Percentiles rank a stretch among this genome's conserved stretches.
These are phyloP conservation scores for Geoglossum cookeanum DNA, from an alignment of 2,329 filamentous ascomycete species.

Conservation along the genomic window DNA sequence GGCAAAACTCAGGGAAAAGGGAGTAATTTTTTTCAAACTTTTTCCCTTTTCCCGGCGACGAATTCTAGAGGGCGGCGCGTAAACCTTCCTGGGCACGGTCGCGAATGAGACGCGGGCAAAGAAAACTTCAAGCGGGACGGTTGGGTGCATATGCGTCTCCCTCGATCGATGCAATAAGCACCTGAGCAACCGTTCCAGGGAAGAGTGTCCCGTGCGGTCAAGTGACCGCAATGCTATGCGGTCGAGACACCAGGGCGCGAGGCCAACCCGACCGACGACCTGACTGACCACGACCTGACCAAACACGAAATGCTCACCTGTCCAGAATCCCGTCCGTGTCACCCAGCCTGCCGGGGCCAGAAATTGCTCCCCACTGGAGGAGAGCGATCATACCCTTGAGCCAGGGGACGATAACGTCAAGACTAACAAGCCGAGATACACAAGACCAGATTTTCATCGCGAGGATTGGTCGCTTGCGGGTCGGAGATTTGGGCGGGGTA, in stretches of 20 bases:
- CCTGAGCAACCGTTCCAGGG: not conserved
- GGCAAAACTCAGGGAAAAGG: not conserved
- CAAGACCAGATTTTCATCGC: constrained; percentile 63
- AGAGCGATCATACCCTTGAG: constrained; percentile 56
- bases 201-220: constrained; percentile 24
- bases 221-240: constrained; percentile 42
- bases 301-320: constrained; percentile 47
- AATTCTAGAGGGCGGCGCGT: not conserved
- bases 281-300: not conserved
- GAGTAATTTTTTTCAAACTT: not conserved
- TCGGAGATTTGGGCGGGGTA: constrained; percentile 8
- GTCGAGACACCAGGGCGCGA: constrained; percentile 12
- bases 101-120: not conserved
- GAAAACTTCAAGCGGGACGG: not conserved
- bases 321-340: constrained; percentile 62
- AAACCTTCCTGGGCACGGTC: not conserved
- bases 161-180: not conserved
- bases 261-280: constrained; percentile 3
- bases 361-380: constrained; percentile 51
- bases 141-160: not conserved
- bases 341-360: constrained; percentile 58
- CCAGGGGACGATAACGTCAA: constrained; percentile 80
- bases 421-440: constrained; percentile 49
- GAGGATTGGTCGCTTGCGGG: constrained; percentile 43
- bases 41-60: not conserved